phyloP scores from a whole-genome alignment of 2,329 filamentous ascomycete species.

The Aspergillus tamarii region DNA sequence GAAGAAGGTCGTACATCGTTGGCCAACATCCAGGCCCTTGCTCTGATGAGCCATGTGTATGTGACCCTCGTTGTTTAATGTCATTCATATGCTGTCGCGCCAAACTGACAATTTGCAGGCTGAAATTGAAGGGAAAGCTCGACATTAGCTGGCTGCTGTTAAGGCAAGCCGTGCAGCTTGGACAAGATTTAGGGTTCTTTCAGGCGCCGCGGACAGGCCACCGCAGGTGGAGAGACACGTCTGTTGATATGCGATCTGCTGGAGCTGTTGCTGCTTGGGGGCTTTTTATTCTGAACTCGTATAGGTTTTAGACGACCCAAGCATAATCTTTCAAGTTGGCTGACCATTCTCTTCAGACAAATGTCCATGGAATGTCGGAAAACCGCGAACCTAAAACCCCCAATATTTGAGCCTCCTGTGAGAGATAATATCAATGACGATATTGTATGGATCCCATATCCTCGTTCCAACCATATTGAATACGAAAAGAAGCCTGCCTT shows the following conservation, averaged over 20 bases:
- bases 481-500: slow-evolving; percentile 29
- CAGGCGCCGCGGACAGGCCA: slow-evolving; percentile 16
- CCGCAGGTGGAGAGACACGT: slow-evolving; percentile 14
- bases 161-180: slow-evolving; percentile 36
- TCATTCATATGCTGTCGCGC: background rate
- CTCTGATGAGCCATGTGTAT: slow-evolving; percentile 38
- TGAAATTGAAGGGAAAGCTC: slow-evolving; percentile 32
- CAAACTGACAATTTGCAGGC: slow-evolving; percentile 27
- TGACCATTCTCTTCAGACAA: slow-evolving; percentile 27
- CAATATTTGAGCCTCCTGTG: slow-evolving; percentile 20
- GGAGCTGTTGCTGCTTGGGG: slow-evolving; percentile 34
- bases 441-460: slow-evolving; percentile 38
- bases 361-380: slow-evolving; percentile 32
- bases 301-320: background rate
- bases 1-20: slow-evolving; percentile 38
- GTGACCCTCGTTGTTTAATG: slow-evolving; percentile 4
- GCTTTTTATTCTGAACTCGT: slow-evolving; percentile 37
- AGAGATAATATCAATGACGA: slow-evolving; percentile 19
- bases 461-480: slow-evolving; percentile 33
- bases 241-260: slow-evolving; percentile 25
- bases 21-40: slow-evolving; percentile 40
- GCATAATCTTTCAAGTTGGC: background rate
- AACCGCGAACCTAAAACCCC: slow-evolving; percentile 22
- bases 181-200: slow-evolving; percentile 36
- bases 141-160: slow-evolving; percentile 34